These are phyloP conservation scores for Fagopyrum tataricum DNA, from an alignment of 148 eudicot genomes.

Conservation along the genomic window DNA sequence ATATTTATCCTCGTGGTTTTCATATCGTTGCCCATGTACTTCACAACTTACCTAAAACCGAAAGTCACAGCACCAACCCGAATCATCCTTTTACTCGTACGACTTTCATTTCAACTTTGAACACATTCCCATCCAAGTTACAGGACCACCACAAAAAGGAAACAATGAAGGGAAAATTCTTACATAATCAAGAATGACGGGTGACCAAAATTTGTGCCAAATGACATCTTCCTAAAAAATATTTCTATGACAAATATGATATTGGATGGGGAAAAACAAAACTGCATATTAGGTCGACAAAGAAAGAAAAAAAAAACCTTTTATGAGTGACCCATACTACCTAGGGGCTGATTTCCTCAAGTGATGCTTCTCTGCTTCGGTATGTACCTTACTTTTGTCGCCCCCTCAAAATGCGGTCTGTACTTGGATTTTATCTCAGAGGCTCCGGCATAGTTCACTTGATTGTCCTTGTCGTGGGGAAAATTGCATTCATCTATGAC, in stretches of 20 bases:
- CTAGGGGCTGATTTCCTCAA: conserved; percentile 15
- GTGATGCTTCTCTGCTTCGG: conserved; percentile 35
- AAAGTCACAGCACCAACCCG: too few species aligned
- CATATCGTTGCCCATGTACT: too few species aligned
- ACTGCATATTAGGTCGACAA: conserved; percentile 31
- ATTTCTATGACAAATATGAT: neutral
- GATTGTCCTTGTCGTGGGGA: conserved; percentile 16
- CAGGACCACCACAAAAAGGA: neutral
- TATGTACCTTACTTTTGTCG: conserved; percentile 42
- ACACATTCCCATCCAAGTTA: neutral
- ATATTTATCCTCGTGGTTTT: too few species aligned
- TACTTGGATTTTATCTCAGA: conserved; percentile 29
- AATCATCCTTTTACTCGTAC: neutral
- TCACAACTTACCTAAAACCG: too few species aligned
- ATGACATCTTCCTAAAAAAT: conserved; percentile 6
- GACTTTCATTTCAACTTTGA: too few species aligned
- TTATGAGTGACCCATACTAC: conserved; percentile 19
- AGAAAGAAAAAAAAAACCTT: neutral
- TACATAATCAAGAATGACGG: neutral
- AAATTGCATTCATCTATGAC: neutral
- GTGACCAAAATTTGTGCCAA: conserved; percentile 5
- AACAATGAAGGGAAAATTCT: neutral
- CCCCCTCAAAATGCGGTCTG: conserved; percentile 37
- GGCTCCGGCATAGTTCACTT: conserved; percentile 14
- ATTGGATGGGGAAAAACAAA: conserved; percentile 5